Conservation (phyloP, 1,284 basidiomycete species). For the Cystobasidiaceae sp. region DNA sequence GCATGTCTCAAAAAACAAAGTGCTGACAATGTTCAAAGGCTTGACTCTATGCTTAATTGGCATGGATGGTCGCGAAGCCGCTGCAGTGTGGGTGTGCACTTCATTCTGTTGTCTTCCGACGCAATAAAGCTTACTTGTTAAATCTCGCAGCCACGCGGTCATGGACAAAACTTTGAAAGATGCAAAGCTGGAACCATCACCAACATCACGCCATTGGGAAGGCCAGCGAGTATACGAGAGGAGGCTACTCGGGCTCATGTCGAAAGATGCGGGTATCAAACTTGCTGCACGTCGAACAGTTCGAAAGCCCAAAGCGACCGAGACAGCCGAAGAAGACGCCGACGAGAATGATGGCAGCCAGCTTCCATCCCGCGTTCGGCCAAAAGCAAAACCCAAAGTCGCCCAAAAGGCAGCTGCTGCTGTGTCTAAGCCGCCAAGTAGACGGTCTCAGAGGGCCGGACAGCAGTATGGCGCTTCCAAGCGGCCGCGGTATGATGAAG, state of each 20-base stretch:
- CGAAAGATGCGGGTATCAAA: slow-evolving; percentile 40
- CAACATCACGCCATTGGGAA: slow-evolving; percentile 73
- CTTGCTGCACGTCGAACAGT: slow-evolving; percentile 9
- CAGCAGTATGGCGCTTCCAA: too few relatives aligned
- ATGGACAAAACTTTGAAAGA: slow-evolving; percentile 71
- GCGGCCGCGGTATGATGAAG: too few relatives aligned
- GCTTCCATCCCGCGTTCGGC: background rate
- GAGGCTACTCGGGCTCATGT: slow-evolving; percentile 45
- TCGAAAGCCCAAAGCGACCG: background rate
- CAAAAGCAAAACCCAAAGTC: background rate
- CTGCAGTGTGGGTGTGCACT: slow-evolving; percentile 61
- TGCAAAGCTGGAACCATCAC: slow-evolving; percentile 61
- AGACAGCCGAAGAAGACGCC: slow-evolving; percentile 6
- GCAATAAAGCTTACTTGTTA: background rate
- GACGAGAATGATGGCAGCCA: slow-evolving; percentile 11
- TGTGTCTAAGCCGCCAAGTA: too few relatives aligned
- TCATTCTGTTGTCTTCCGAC: background rate
- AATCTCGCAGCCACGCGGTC: slow-evolving; percentile 71
- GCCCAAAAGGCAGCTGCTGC: background rate
- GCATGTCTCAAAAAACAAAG: slow-evolving; percentile 51
- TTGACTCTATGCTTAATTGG: slow-evolving; percentile 62
- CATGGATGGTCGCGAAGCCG: slow-evolving; percentile 65
- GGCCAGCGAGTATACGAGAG: slow-evolving; percentile 80
- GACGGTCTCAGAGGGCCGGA: too few relatives aligned
- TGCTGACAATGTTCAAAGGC: slow-evolving; percentile 70